Conservation (phyloP, 108 stramenopile species). For the Nitzschia palea region DNA sequence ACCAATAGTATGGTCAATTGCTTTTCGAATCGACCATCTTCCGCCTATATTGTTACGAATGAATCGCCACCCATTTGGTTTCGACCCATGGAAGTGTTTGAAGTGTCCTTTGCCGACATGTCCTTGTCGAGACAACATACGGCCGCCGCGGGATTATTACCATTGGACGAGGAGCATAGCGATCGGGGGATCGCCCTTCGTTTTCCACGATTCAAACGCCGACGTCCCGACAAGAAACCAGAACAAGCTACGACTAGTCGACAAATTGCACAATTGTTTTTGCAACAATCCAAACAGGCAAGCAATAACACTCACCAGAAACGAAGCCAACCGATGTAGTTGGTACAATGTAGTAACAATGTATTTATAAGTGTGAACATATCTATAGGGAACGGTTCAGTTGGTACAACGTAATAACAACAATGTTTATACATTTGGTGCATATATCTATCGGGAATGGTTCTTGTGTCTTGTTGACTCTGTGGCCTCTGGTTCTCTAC, state of each 20-base stretch:
- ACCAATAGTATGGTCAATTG: conserved; percentile 34
- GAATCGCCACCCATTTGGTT: conserved; percentile 74
- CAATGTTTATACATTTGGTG: too few species aligned
- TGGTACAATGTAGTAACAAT: too few species aligned
- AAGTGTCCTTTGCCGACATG: conserved; percentile 87
- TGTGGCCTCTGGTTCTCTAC: background rate
- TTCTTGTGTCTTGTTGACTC: background rate
- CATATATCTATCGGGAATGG: background rate
- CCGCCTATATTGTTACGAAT: conserved; percentile 42
- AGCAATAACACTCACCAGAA: background rate
- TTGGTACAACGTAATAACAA: too few species aligned
- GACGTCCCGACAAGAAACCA: conserved; percentile 81
- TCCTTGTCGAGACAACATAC: conserved; percentile 57
- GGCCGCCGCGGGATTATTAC: conserved; percentile 60
- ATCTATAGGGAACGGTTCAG: too few species aligned
- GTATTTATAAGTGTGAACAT: too few species aligned
- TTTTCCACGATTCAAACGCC: conserved; percentile 86
- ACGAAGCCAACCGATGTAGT: too few species aligned
- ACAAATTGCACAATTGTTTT: conserved; percentile 68
- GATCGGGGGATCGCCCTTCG: conserved; percentile 80
- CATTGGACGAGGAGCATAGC: conserved; percentile 40
- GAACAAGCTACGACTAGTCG: conserved; percentile 76
- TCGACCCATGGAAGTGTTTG: conserved; percentile 79
- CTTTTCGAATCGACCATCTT: conserved; percentile 37
- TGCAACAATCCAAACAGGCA: conserved; percentile 33